Base-by-base conservation (phyloP, 805 yeast species). In the Torulaspora indica region DNA sequence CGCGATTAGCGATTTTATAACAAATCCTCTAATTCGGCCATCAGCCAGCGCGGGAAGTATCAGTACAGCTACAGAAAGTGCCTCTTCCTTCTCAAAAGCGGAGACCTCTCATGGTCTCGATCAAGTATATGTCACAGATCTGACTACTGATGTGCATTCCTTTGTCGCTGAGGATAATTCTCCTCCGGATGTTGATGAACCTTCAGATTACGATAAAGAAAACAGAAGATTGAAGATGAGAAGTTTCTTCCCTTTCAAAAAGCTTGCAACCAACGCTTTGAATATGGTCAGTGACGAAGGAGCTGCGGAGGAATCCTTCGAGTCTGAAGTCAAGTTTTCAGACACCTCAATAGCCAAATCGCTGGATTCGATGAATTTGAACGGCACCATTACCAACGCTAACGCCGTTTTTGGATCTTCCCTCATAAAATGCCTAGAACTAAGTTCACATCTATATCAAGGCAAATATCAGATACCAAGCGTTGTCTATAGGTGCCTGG, bases 401-500 rank as follows among this genome's bases (percentile, higher is more conserved):
- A 73, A 12, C 72, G 71, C 63, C 4, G 68, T 85, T 1, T 87
- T 87, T 68, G 93, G 90, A 0, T 69, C 79, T n/a, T 76, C 82
- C 0, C 54, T 88, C 22, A 67, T 65, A 2, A 73, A 70, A 13
- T 81, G 82, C 0, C 64, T 72, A 33, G 67, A 70, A 14, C 55
- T 80, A 24, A 81, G 90, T 2, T 69, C 76, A 4, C 73, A 72
- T 40, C 44, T 39, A 6, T 59, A 63, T 18, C 64, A 61, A 37
- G 57, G 61, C 61, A 66, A 27, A 50, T 74, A 55, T 27, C 63
- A 61, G 6, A 65, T 70, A 14, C 97, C 98, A 1, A 79, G 89
- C 32, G 80, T 91, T 6, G 77, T 87, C 13, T 84, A 69, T 55
- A 68, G 95, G 47, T 88, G 96, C 57, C 57, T 90, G 27, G 83